Evolutionary conservation across 305 asterid species (phyloP), one percentile per base, ranked within the genome.

Genomic region (Andrographis paniculata): DNA sequence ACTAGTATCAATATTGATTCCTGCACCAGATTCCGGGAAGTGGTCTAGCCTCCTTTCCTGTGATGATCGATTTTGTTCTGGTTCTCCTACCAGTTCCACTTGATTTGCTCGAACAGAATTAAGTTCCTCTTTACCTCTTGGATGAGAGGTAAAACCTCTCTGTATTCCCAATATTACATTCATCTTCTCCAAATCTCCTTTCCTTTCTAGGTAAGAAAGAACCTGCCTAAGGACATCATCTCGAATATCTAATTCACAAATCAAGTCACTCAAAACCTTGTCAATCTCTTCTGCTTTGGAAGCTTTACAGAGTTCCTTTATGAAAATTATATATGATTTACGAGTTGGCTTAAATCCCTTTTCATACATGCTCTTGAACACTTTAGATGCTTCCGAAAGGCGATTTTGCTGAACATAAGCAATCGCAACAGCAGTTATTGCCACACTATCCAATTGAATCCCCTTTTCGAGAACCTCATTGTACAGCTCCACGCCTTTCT

Each of bases 241-340:
- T 55, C 61, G 63, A 44, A 71, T 56, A 23, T 33, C 58, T 43
- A 60, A 21, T 53, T 67, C 43, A 24, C 59, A 53, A 38, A 58
- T 68, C 56, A 81, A 67, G 58, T 75, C 82, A 59, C 67, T 66
- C 71, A 88, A 67, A 61, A 66, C 63, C 55, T 61, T 72, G 61
- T 68, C 42, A 39, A 75, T 55, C 51, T 84, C 94, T 47, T 74
- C 80, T 43, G 93, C 62, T 31, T 47, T 50, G 44, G 80, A 78
- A 46, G 70, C 78, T 72, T 74, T 84, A 56, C 77, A 70, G 16
- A 84, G 70, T 67, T 88, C 95, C 67, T 79, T 82, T 21, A 84
- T 28, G 55, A 81, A 76, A 45, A 73, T 40, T 11, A 53, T 39
- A 42, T 65, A 77, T 1, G 83, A 72, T 66, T 79, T 77, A 22